A percentile compares a stretch with the other conserved stretches of the same genome.
Evolutionary conservation across 805 yeast genomes (phyloP).

Genomic region (Huiozyma sinensis): DNA sequence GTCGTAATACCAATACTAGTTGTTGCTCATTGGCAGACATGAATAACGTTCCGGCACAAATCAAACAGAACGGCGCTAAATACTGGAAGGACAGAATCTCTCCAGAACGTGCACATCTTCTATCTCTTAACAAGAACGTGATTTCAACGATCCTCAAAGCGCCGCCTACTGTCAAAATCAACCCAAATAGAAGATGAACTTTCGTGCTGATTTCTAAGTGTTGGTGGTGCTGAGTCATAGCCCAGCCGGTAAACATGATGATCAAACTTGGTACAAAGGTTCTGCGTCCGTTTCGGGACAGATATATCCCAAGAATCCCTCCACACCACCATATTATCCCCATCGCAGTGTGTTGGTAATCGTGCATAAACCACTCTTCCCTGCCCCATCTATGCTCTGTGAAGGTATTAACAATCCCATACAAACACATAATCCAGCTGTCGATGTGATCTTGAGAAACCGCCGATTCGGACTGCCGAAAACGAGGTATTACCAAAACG

Average conservation of each 20-base stretch:
- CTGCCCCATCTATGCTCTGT: constrained; percentile 94
- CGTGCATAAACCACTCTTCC: constrained; percentile 86
- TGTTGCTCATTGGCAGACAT: constrained; percentile 95
- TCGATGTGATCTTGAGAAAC: constrained; percentile 80
- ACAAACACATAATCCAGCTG: constrained; percentile 62
- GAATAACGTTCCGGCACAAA: constrained; percentile 69
- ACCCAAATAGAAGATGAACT: constrained; percentile 81
- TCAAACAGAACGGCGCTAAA: constrained; percentile 70
- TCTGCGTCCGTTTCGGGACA: constrained; percentile 58
- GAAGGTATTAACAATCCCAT: constrained; percentile 93
- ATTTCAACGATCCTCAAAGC: constrained; percentile 67
- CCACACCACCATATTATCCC: constrained; percentile 96
- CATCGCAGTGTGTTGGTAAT: constrained; percentile 92
- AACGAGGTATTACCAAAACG: constrained; percentile 67
- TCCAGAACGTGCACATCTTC: constrained; percentile 31
- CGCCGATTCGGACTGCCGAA: constrained; percentile 38
- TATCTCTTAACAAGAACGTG: constrained; percentile 61
- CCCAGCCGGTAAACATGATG: constrained; percentile 82
- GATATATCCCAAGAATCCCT: constrained; percentile 73
- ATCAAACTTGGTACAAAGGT: constrained; percentile 73
- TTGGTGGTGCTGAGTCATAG: constrained; percentile 88
- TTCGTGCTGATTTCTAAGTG: constrained; percentile 66
- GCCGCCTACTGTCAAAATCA: constrained; percentile 72
- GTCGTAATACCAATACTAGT: constrained; percentile 51
- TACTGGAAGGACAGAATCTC: constrained; percentile 66